These are phyloP conservation scores for Penicillium sp. DNA, from an alignment of 2,329 filamentous ascomycete genomes.

Conservation along the genomic window DNA sequence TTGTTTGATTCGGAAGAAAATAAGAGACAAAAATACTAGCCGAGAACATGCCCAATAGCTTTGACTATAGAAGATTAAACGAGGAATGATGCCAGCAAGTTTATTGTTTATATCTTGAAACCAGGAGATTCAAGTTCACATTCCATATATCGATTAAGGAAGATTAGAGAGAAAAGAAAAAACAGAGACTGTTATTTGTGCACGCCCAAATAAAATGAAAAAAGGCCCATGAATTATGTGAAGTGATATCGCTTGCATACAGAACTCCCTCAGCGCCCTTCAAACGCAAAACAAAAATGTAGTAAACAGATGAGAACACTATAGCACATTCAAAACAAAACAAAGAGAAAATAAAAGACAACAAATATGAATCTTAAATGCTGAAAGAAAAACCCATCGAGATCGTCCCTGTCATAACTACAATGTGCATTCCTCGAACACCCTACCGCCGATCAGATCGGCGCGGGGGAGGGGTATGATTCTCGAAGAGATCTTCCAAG, in stretches of 20 bases:
- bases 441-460: constrained; percentile 15
- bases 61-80: no score
- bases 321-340: constrained; percentile 1
- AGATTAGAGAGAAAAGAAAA: background rate
- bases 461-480: constrained; percentile 53
- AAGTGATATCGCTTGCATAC: background rate
- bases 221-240: background rate
- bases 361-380: constrained; percentile 2
- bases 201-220: background rate
- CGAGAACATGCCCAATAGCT: no score
- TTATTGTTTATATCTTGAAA: no score
- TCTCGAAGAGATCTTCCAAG: constrained; percentile 85
- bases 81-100: no score
- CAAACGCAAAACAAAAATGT: background rate
- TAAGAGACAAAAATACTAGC: no score
- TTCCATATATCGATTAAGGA: no score
- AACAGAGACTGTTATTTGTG: background rate
- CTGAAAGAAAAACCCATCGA: background rate
- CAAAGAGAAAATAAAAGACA: background rate
- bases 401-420: constrained; percentile 12
- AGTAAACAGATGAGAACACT: background rate
- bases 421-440: background rate
- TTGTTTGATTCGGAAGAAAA: no score
- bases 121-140: no score
- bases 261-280: background rate